Base-by-base conservation (phyloP, 176 grass and related monocot genomes). In the Carex scoparia region DNA sequence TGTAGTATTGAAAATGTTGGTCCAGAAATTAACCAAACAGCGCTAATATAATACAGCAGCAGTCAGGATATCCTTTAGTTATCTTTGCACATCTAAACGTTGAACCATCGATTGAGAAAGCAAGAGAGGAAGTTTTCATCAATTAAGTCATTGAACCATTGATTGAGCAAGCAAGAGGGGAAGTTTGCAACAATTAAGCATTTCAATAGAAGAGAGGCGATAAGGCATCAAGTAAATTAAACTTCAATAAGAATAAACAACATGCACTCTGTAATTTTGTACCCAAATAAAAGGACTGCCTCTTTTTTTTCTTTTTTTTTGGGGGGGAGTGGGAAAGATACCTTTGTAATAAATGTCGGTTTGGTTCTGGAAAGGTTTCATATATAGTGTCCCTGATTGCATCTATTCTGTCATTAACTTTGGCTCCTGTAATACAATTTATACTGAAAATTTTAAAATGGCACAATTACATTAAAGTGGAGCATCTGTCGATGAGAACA, bases 361-460 rank as follows among this genome's bases (percentile, higher is more conserved):
- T 99, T 83, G 89, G 91, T 85, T 94, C 96, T n/a, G 93, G 93
- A 79, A 99, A 99, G 83, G 89, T 91, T 84, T 99, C 91, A 89
- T 94, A 94, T 89, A 99, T 87, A 67, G 91, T 90, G 81, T 82
- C 85, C 79, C 81, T 89, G 81, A 99, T 91, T 81, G 87, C 85
- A 87, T 95, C 88, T 63, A 99, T 86, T 85, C 87, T 95, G 83
- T 60, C 89, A 64, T 84, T 30, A 79, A 85, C 88, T 81, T 95
- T 90, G 84, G 81, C 73, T 95, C 96, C 96, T 93, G 80, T 86
- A 54, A 8, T 88, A 87, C 77, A 65, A 86, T 44, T 88, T 82
- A 63, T 18, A 85, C 85, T 62, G 56, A 56, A 81, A 14, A 1
- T 65, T 63, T 56, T 18, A 54, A 42, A 18, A 58, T 37, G 32